A percentile compares a stretch with the other conserved stretches of the same genome.
Conservation (phyloP, 2,329 filamentous ascomycete genomes). For the Phialophora expanda region DNA sequence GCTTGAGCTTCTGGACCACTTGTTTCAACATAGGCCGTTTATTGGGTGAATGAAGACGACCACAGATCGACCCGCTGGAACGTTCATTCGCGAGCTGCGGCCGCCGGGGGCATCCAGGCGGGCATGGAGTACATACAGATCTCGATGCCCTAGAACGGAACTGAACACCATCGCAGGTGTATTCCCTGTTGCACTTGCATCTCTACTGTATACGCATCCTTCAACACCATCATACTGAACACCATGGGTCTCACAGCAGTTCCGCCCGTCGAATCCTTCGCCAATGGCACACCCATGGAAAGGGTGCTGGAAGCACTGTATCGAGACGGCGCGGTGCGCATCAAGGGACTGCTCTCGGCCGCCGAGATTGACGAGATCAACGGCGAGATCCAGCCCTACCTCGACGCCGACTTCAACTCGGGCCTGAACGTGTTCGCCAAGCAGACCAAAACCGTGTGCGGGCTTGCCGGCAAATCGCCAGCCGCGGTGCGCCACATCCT, state of each 20-base stretch:
- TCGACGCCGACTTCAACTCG: conserved; percentile 18
- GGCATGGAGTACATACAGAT: too few species aligned
- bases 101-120: too few species aligned
- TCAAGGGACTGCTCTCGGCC: not conserved
- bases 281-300: conserved; percentile 14
- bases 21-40: too few species aligned
- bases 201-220: not conserved
- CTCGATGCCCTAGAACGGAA: too few species aligned
- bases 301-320: conserved; percentile 13
- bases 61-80: too few species aligned
- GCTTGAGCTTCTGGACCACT: too few species aligned
- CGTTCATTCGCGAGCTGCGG: too few species aligned
- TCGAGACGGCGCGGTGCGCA: conserved; percentile 12
- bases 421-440: conserved; percentile 16
- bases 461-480: conserved; percentile 16
- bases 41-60: too few species aligned
- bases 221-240: not conserved
- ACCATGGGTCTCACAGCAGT: conserved; percentile 7
- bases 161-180: too few species aligned
- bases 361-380: conserved; percentile 4
- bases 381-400: conserved; percentile 14
- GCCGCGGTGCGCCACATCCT: conserved; percentile 10
- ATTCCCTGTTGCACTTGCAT: not conserved
- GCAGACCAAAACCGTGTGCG: conserved; percentile 17
- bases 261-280: conserved; percentile 6